A percentile compares a stretch with the other conserved stretches of the same genome.
Conservation (phyloP, 2,329 filamentous ascomycete species). For the Colletotrichum phormii region DNA sequence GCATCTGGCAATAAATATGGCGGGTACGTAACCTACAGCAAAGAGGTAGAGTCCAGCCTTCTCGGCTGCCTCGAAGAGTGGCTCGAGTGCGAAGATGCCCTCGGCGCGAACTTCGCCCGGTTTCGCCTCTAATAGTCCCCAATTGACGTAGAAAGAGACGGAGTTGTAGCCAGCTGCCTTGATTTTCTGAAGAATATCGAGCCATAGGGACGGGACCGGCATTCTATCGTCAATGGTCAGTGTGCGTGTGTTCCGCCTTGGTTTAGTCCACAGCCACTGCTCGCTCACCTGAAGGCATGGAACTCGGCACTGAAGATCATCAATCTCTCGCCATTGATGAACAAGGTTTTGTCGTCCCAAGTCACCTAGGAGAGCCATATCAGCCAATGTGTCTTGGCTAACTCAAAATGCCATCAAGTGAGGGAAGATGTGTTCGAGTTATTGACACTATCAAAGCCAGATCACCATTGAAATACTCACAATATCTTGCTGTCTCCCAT, state of each 20-base stretch:
- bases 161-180: slow-evolving; percentile 78
- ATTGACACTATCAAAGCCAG: fast-evolving
- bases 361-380: slow-evolving; percentile 55
- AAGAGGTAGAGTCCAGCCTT: slow-evolving; percentile 77
- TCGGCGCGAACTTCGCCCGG: slow-evolving; percentile 73
- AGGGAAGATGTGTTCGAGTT: background rate
- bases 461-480: slow-evolving; percentile 1
- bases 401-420: fast-evolving
- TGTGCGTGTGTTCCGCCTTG: too few species aligned
- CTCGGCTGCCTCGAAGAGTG: slow-evolving; percentile 76
- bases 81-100: slow-evolving; percentile 74
- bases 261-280: background rate
- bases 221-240: slow-evolving; percentile 36
- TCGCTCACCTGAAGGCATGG: slow-evolving; percentile 62
- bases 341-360: slow-evolving; percentile 75
- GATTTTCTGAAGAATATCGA: slow-evolving; percentile 80
- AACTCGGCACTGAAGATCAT: slow-evolving; percentile 76
- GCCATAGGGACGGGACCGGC: slow-evolving; percentile 55
- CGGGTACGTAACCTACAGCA: slow-evolving; percentile 49
- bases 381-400: background rate
- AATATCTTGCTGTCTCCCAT: slow-evolving; percentile 33
- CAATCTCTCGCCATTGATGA: slow-evolving; percentile 73
- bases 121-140: slow-evolving; percentile 77
- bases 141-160: slow-evolving; percentile 79
- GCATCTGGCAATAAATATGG: too few species aligned